A percentile compares a stretch with the other conserved stretches of the same genome.
These are phyloP conservation scores for Backusella sp. DNA, from an alignment of 192 early-diverging fungal genomes.

Conservation along the genomic window DNA sequence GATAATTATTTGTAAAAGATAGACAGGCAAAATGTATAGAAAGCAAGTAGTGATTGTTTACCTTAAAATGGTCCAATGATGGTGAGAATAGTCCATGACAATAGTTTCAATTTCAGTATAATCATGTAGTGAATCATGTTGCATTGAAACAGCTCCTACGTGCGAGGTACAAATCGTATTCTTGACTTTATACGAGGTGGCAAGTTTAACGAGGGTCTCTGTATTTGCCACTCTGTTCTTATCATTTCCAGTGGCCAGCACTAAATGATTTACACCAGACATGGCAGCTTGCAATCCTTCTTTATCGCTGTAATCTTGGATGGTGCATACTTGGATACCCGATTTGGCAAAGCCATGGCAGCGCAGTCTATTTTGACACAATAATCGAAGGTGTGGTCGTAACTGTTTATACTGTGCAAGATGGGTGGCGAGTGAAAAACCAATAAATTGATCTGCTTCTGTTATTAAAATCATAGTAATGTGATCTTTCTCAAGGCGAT, in stretches of 20 bases:
- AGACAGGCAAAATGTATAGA: not conserved
- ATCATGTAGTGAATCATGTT: constrained; percentile 13
- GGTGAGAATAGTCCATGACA: constrained; percentile 12
- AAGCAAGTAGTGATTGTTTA: not conserved
- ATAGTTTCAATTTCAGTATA: constrained; percentile 30
- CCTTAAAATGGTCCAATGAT: constrained; percentile 31
- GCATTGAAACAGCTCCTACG: constrained; percentile 23
- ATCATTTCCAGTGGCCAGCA: constrained; percentile 30
- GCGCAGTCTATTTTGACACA: constrained; percentile 17
- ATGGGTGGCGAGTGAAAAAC: constrained; percentile 23
- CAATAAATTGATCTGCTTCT: constrained; percentile 31
- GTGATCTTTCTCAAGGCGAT: not conserved
- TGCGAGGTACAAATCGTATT: constrained; percentile 31
- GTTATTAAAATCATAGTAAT: constrained; percentile 30
- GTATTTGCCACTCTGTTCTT: constrained; percentile 18
- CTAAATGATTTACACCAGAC: constrained; percentile 22
- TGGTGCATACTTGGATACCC: constrained; percentile 17
- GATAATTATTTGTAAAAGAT: not conserved
- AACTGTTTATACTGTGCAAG: constrained; percentile 14
- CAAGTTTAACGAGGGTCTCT: constrained; percentile 19
- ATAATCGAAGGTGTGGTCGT: constrained; percentile 13
- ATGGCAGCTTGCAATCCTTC: constrained; percentile 17
- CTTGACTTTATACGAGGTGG: constrained; percentile 18
- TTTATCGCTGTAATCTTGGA: constrained; percentile 23
- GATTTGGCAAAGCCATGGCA: constrained; percentile 21